These are phyloP conservation scores for Asterophora lycoperdoides DNA, from an alignment of 768 basidiomycete species.

Conservation along the genomic window DNA sequence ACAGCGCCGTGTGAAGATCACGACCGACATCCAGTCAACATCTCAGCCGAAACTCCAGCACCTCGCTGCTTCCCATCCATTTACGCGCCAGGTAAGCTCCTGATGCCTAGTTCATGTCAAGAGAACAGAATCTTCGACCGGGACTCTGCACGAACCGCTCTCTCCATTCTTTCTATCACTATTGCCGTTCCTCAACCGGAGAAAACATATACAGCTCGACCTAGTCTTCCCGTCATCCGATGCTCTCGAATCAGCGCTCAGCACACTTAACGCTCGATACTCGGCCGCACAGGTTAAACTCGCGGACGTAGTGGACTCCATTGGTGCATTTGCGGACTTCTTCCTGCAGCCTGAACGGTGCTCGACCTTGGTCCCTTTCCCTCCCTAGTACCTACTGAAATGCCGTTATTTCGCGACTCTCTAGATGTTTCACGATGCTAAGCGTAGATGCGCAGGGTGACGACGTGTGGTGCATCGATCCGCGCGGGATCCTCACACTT, in stretches of 20 bases:
- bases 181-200: no score
- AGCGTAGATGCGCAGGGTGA: slow-evolving; percentile 32
- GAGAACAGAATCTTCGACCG: no score
- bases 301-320: slow-evolving; percentile 31
- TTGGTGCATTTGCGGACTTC: slow-evolving; percentile 7
- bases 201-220: slow-evolving; percentile 27
- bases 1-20: slow-evolving; percentile 20
- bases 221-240: slow-evolving; percentile 50
- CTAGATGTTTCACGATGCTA: slow-evolving; percentile 28
- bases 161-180: not conserved
- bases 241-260: slow-evolving; percentile 35
- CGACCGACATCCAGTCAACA: slow-evolving; percentile 14
- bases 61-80: slow-evolving; percentile 42
- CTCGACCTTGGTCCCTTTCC: not conserved
- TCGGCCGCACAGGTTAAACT: slow-evolving; percentile 40
- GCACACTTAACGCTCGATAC: slow-evolving; percentile 40
- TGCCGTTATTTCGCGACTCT: not conserved
- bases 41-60: slow-evolving; percentile 25
- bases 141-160: not conserved
- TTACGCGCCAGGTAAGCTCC: slow-evolving; percentile 44
- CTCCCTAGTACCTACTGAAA: not conserved
- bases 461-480: slow-evolving; percentile 70
- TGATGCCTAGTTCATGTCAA: no score
- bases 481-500: slow-evolving; percentile 55
- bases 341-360: slow-evolving; percentile 6